Conservation (phyloP, 129 eudicot genomes). For the Lonicera japonica region DNA sequence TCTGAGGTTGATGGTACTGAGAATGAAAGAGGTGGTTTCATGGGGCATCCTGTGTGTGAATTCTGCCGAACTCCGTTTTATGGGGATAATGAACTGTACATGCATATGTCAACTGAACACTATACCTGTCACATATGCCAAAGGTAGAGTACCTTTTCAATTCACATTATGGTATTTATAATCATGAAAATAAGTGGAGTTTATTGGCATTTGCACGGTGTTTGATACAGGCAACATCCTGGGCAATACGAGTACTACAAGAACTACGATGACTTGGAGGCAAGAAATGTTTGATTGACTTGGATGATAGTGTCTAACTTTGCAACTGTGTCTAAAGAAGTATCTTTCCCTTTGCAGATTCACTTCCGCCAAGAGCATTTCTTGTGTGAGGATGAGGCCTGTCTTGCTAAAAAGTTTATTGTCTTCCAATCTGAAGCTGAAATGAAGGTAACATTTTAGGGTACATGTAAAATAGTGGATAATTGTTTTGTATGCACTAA, state of each 20-base stretch:
- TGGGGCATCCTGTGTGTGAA: constrained; percentile 90
- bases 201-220: not conserved
- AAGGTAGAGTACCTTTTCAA: constrained; percentile 36
- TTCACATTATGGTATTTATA: not conserved
- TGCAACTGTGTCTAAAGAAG: not conserved
- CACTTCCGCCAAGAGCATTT: constrained; percentile 88
- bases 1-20: constrained; percentile 98
- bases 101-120: constrained; percentile 89
- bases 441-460: constrained; percentile 55
- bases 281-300: constrained; percentile 19
- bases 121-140: constrained; percentile 83
- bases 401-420: constrained; percentile 75
- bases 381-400: constrained; percentile 84
- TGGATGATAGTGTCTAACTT: not conserved
- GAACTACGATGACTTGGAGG: constrained; percentile 96
- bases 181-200: constrained; percentile 2
- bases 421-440: constrained; percentile 85
- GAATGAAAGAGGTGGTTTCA: constrained; percentile 97
- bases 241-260: constrained; percentile 87
- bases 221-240: constrained; percentile 71
- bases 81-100: constrained; percentile 88
- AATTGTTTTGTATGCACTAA: not conserved
- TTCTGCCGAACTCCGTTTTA: constrained; percentile 82
- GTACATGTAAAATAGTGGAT: not conserved
- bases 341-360: constrained; percentile 31